These are phyloP conservation scores for Diddensiella caesifluorescens DNA, from an alignment of 805 yeast species.

Conservation along the genomic window DNA sequence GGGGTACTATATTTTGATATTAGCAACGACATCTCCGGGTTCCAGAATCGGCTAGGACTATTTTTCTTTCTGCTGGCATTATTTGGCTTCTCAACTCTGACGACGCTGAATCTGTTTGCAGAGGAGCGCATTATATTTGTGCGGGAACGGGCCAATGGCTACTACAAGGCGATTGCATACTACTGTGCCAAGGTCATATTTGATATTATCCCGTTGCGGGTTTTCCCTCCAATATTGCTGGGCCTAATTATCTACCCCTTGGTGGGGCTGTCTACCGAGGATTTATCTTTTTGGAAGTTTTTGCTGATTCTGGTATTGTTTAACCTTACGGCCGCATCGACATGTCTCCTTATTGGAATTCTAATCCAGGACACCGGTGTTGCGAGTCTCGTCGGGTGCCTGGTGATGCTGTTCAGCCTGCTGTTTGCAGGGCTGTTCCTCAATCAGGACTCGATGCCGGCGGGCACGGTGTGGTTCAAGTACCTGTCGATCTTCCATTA, in stretches of 20 bases:
- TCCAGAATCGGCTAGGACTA: constrained; percentile 90
- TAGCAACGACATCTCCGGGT: constrained; percentile 86
- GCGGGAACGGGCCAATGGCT: constrained; percentile 91
- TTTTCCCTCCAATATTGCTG: constrained; percentile 85
- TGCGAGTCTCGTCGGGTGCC: constrained; percentile 82
- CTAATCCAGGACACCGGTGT: constrained; percentile 84
- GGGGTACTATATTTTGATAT: constrained; percentile 82
- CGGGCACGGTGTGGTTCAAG: constrained; percentile 63
- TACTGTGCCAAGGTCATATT: constrained; percentile 80
- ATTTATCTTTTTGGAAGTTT: constrained; percentile 66
- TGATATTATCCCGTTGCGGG: constrained; percentile 86
- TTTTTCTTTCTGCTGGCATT: constrained; percentile 87
- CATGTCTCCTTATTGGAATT: constrained; percentile 83
- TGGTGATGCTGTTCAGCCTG: constrained; percentile 76
- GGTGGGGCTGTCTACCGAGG: constrained; percentile 78
- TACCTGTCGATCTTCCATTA: constrained; percentile 89
- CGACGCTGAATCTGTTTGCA: constrained; percentile 86
- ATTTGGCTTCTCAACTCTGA: constrained; percentile 90
- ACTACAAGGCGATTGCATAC: constrained; percentile 83
- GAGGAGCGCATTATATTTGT: constrained; percentile 83
- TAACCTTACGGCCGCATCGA: constrained; percentile 80
- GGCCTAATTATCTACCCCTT: constrained; percentile 81
- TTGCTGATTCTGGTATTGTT: constrained; percentile 68
- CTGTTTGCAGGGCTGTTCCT: constrained; percentile 91
- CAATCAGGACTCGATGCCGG: constrained; percentile 64